phyloP scores from a whole-genome alignment of 1,284 basidiomycete genomes.

The Vanrija pseudolonga region DNA sequence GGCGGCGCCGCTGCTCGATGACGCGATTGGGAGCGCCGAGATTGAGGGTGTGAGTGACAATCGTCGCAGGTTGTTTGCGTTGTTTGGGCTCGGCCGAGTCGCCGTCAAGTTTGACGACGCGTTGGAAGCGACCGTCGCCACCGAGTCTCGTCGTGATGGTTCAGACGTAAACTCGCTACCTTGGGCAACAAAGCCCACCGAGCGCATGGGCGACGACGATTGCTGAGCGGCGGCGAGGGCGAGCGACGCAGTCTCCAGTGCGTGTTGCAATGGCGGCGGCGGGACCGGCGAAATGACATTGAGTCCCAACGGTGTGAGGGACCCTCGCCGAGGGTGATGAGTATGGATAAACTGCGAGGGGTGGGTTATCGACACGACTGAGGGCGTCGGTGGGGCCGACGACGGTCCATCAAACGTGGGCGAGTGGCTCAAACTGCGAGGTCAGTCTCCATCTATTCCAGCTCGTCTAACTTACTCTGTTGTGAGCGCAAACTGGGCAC shows the following conservation, averaged over 20 bases:
- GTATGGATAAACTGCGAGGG: conserved; percentile 49
- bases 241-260: conserved; percentile 2
- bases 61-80: conserved; percentile 13
- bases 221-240: background rate
- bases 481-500: too few relatives aligned
- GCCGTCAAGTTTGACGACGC: conserved; percentile 36
- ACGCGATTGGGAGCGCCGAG: conserved; percentile 14
- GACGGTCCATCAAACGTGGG: conserved; percentile 27
- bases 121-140: conserved; percentile 23
- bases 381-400: conserved; percentile 44
- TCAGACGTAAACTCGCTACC: conserved; percentile 1
- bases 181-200: conserved; percentile 28
- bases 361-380: conserved; percentile 41
- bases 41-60: conserved; percentile 38
- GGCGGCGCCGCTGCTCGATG: too few relatives aligned
- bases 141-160: conserved; percentile 15
- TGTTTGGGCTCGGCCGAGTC: conserved; percentile 19
- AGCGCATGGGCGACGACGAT: conserved; percentile 25
- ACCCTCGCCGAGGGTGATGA: conserved; percentile 47
- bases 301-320: conserved; percentile 45
- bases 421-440: background rate
- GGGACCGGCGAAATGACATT: conserved; percentile 47
- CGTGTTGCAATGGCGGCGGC: conserved; percentile 17
- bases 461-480: too few relatives aligned
- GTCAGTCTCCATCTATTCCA: too few relatives aligned